Evolutionary conservation across 1,284 basidiomycete species (phyloP), one percentile per base, ranked within the genome.

Genomic region (Trametes polyzona): DNA sequence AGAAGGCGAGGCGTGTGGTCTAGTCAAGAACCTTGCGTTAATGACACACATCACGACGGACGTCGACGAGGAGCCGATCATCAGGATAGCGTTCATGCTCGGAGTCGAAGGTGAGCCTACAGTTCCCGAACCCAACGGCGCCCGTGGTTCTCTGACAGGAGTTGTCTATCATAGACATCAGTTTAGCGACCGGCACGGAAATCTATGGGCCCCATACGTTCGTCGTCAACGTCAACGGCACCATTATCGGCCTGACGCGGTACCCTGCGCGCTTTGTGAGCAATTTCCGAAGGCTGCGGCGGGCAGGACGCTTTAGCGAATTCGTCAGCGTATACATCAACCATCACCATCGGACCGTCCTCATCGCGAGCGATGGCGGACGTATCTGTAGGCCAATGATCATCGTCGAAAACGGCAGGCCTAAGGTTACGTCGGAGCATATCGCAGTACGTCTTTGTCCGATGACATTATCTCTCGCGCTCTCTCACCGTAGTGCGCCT

Each of bases 11-110:
- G 97, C 97, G 6, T 99, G 97, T 71, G 97, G 97, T 49, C 78
- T 99, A 57, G 98, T 99, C 47, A 99, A 99, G 80, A 99, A 99
- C 74, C 77, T 99, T 56, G 98, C 97, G 2, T 82, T 99, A 39
- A 99, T 99, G 96, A 99, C 98, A 3, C 98, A 99, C 74, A 99
- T 99, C 73, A 99, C 97, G 12, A 99, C 98, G 23, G 97, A 99
- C 73, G 95, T 96, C 17, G 95, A 97, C 61, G 97, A 99, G 74
- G 93, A 90, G 62, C 96, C 97, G 2, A 93, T 99, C 59, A 87
- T 94, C 66, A 84, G 88, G 59, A 79, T 98, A 41, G 90, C 94
- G 3, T 97, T 92, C 74, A 90, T 97, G 84, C 84, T 99, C 26
- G 98, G 97, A 29, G 91, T 97, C 19, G 96, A 99, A 84, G 92